Evolutionary conservation across 2,329 filamentous ascomycete genomes (phyloP), one percentile per base, ranked within the genome.

Genomic region (Trichophyton schoenleinii): DNA sequence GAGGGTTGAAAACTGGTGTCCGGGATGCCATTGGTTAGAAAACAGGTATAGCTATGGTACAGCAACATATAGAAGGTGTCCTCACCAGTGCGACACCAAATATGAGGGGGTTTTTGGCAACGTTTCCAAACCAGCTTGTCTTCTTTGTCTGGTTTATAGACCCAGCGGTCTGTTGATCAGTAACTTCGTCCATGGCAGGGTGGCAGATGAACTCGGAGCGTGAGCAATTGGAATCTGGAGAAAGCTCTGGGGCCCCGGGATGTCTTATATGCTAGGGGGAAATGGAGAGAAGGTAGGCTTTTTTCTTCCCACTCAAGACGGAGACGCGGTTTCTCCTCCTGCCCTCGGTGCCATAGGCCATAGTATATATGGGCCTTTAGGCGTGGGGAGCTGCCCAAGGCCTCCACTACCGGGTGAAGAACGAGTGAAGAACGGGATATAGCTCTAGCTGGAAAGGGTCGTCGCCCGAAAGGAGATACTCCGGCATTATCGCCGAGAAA

Each of bases 1-100:
- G 0, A 77, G 67, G 0, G 74, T 75, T 4, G 74, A 72, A 70
- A 74, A 74, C 75, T 73, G 44, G 31, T 34, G 36, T n/a, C 0
- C 41, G n/a, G 57, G 28, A 9, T 52, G 28, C 13, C 28, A 38
- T 55, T 18, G 11, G n/a, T 55, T n/a, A 52, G 46, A 52, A 44
- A 7, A 48, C 18, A 53, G 65, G 25, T 62, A 42, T 53, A 44
- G 44, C 31, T 31, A 36, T 42, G 25, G 38, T 31, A 42, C 34
- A 31, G 15, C 69, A 7, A 22, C 3, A 25, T 55, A 20, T 9
- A n/a, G 8, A 15, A 28, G 5, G 42, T 5, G 42, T 1, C 64
- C 71, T 61, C 66, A 78, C 76, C 57, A 73, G 70, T 9, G 76
- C 77, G 11, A 79, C 73, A 3, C 77, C 77, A 49, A 77, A 72